A percentile compares a stretch with the other conserved stretches of the same genome.
phyloP scores from a whole-genome alignment of 306 rosid genomes.

The Citrullus colocynthis region DNA sequence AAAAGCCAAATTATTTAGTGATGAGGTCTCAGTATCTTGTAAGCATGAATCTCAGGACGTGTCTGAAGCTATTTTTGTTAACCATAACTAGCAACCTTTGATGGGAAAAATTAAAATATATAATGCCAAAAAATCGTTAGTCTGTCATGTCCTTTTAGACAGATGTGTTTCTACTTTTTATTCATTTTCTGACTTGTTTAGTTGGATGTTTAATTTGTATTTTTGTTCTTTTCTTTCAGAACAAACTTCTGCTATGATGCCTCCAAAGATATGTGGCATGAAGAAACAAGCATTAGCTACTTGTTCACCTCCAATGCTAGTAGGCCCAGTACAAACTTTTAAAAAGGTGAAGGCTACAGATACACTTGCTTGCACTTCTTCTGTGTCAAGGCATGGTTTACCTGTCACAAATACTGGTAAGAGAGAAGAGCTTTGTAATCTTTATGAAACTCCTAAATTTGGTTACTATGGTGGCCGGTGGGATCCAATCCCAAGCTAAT shows the following conservation, averaged over 20 bases:
- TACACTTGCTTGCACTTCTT: background rate
- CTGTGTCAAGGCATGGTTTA: background rate
- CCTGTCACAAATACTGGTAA: background rate
- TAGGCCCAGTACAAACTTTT: background rate
- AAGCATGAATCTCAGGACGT: background rate
- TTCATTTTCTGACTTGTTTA: background rate
- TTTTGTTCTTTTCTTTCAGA: background rate
- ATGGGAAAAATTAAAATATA: background rate
- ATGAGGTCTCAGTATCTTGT: background rate
- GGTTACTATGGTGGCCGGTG: background rate
- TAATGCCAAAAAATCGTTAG: background rate
- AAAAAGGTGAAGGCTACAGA: conserved; percentile 1
- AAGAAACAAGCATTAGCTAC: background rate
- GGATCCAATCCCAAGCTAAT: background rate
- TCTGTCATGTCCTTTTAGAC: background rate
- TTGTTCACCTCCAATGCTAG: background rate
- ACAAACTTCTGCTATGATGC: background rate
- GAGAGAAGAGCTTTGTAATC: background rate
- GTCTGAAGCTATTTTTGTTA: background rate
- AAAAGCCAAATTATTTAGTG: background rate
- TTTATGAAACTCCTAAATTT: background rate
- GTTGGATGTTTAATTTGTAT: background rate
- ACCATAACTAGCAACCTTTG: background rate
- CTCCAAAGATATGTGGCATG: background rate
- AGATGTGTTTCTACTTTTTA: background rate